Evolutionary conservation across 2,329 filamentous ascomycete species (phyloP), one percentile per base, ranked within the genome.

Genomic region (Penicillium occitanis): DNA sequence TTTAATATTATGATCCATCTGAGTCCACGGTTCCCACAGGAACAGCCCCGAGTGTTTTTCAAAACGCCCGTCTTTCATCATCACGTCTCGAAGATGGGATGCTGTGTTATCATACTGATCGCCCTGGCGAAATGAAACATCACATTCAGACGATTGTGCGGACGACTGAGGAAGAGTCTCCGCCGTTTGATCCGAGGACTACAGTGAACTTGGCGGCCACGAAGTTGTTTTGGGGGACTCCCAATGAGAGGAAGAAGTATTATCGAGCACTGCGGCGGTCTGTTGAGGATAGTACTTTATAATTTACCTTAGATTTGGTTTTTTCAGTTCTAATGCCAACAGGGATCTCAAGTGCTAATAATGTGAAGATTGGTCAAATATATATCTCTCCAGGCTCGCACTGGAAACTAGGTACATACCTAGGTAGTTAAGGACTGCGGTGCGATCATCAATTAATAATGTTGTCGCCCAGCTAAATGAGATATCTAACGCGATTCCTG

Each of bases 161-260:
- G 6, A 86, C 90, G 0, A 83, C 98, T n/a, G 93, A 97, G 74
- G 93, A 98, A 65, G 92, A 96, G 67, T 85, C 88, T 1, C 92
- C 93, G 0, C 89, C 91, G 0, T 98, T 96, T 74, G 95, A 99
- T 74, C 95, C 95, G 0, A 86, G 94, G 55, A 93, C 91, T 11
- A 86, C 92, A 37, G 92, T 98, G 44, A 90, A 97, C 69, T 90
- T 89, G 0, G 93, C 97, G 73, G 93, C 93, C 1, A 89, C 91
- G 48, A 91, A 89, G 76, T 82, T 98, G 55, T 95, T 90, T 74
- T 99, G 95, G 94, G 93, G 93, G 2, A 84, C 84, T 3, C 79
- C 86, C 0, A 90, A 93, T 2, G 90, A 94, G 63, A 91, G 91
- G 75, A 97, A 93, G 79, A 80, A 87, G 70, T 98, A 98, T 80